Evolutionary conservation across 2,329 filamentous ascomycete species (phyloP).

Genomic region (Verruconis gallopava): DNA sequence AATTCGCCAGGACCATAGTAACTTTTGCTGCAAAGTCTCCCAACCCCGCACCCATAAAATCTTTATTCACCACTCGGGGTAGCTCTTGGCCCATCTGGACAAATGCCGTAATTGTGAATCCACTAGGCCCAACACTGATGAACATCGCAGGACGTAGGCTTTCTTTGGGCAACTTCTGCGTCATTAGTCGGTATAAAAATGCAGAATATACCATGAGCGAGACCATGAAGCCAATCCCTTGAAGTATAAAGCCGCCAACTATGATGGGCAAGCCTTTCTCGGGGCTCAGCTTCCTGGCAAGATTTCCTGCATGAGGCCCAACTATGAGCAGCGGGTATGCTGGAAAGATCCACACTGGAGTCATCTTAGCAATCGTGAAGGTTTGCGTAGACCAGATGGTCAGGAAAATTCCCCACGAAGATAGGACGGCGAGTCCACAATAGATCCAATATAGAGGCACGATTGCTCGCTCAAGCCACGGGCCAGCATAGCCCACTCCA

Average conservation of each 20-base stretch:
- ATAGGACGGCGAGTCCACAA: slow-evolving; percentile 49
- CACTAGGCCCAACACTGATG: slow-evolving; percentile 31
- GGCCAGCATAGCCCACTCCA: slow-evolving; percentile 40
- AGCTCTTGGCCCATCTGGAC: slow-evolving; percentile 44
- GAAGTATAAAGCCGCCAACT: slow-evolving; percentile 45
- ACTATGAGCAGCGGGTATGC: slow-evolving; percentile 70
- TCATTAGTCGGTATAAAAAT: slow-evolving; percentile 79
- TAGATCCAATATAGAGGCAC: slow-evolving; percentile 65
- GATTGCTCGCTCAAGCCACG: slow-evolving; percentile 44
- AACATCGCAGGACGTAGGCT: slow-evolving; percentile 72
- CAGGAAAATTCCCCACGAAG: slow-evolving; percentile 60
- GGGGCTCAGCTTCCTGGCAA: slow-evolving; percentile 35
- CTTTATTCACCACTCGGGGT: slow-evolving; percentile 32
- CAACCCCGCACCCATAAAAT: slow-evolving; percentile 43
- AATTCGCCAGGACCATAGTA: slow-evolving; percentile 43
- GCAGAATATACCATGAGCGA: slow-evolving; percentile 71
- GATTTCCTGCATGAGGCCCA: slow-evolving; percentile 55
- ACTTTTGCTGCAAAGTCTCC: slow-evolving; percentile 42
- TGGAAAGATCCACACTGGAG: slow-evolving; percentile 77
- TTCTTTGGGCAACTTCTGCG: slow-evolving; percentile 68
- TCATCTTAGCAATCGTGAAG: slow-evolving; percentile 71
- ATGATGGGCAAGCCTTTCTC: slow-evolving; percentile 40
- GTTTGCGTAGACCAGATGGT: slow-evolving; percentile 55
- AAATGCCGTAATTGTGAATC: slow-evolving; percentile 17
- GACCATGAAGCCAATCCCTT: slow-evolving; percentile 52